These are phyloP conservation scores for Pseudonitzschia pungens DNA, from an alignment of 108 stramenopile species.

Conservation along the genomic window DNA sequence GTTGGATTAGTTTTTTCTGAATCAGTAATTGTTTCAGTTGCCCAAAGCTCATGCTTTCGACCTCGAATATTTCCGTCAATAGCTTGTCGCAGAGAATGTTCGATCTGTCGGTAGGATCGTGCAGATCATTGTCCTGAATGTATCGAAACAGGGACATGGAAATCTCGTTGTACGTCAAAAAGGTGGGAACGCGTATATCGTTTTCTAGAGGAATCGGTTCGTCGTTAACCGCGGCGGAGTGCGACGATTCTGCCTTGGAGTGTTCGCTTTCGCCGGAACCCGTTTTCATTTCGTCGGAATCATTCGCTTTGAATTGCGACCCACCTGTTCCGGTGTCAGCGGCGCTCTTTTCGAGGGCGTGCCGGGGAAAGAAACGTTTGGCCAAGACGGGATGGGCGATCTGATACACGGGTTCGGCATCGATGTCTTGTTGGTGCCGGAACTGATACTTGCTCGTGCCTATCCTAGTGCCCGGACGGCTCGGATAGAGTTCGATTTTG, in stretches of 20 bases:
- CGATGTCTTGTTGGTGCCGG: constrained; percentile 22
- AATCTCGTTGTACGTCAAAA: constrained; percentile 73
- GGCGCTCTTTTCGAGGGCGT: not conserved
- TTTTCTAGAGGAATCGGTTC: constrained; percentile 47
- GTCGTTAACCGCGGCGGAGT: not conserved
- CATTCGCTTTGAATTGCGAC: constrained; percentile 4
- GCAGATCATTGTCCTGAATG: constrained; percentile 56
- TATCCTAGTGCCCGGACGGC: not conserved
- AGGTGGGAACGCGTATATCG: constrained; percentile 58
- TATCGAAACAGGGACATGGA: constrained; percentile 60
- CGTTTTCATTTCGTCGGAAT: not conserved
- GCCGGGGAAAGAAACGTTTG: constrained; percentile 63
- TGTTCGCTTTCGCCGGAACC: not conserved
- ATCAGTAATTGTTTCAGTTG: constrained; percentile 52
- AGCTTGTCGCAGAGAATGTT: constrained; percentile 62
- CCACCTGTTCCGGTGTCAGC: not conserved
- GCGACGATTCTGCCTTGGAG: not conserved
- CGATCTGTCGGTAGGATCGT: constrained; percentile 56
- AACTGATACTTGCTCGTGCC: constrained; percentile 15
- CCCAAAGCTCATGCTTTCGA: constrained; percentile 67
- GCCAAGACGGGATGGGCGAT: constrained; percentile 49
- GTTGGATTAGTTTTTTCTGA: constrained; percentile 46
- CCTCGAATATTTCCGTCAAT: constrained; percentile 57
- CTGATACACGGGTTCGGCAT: constrained; percentile 38
- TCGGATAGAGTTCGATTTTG: constrained; percentile 46